Conservation (phyloP, 257 asterid genomes). For the Fraxinus quadrangulata region DNA sequence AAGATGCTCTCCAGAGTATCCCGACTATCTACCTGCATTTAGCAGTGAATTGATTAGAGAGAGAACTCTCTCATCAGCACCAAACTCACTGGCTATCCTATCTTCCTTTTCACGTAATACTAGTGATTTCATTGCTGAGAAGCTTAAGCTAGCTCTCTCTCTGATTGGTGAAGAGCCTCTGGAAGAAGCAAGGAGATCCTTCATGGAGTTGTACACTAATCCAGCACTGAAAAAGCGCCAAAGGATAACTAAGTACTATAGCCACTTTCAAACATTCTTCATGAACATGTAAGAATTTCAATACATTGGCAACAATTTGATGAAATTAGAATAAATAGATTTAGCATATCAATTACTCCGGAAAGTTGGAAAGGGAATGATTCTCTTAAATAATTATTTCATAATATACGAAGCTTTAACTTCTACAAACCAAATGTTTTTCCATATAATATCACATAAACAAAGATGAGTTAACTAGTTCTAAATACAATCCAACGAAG, state of each 20-base stretch:
- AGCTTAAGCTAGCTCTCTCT: conserved; percentile 88
- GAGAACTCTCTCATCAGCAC: conserved; percentile 70
- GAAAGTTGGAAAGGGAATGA: conserved; percentile 6
- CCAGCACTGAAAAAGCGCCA: conserved; percentile 54
- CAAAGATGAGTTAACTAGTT: conserved; percentile 9
- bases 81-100: conserved; percentile 72
- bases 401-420: conserved; percentile 8
- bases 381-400: conserved; percentile 15
- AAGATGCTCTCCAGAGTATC: conserved; percentile 34
- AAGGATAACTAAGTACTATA: conserved; percentile 17
- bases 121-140: conserved; percentile 88
- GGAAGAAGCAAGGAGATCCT: conserved; percentile 78
- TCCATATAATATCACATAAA: background rate
- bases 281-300: conserved; percentile 13
- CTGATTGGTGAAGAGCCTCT: conserved; percentile 86
- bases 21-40: conserved; percentile 80
- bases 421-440: conserved; percentile 7
- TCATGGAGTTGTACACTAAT: conserved; percentile 67
- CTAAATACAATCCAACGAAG: conserved; percentile 16
- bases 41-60: conserved; percentile 69
- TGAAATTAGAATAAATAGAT: conserved; percentile 24
- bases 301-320: conserved; percentile 11
- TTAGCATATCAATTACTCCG: background rate
- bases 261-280: conserved; percentile 20
- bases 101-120: conserved; percentile 93